Evolutionary conservation across 2,329 filamentous ascomycete genomes (phyloP).

Genomic region (Xylaria sp.): DNA sequence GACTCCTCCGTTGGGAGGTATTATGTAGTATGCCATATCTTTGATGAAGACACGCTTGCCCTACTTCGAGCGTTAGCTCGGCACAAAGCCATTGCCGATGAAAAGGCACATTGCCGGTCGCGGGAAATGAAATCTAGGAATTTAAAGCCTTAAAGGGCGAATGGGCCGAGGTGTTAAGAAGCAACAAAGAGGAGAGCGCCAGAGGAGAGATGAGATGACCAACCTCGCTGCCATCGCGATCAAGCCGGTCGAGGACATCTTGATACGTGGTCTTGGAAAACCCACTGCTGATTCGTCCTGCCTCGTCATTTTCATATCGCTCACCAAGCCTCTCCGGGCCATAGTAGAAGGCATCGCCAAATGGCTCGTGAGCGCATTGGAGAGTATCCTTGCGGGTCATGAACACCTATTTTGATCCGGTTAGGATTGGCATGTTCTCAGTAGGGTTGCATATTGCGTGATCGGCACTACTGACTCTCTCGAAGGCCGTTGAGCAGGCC

Average conservation of each 20-base stretch:
- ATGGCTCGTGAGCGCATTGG: conserved; percentile 90
- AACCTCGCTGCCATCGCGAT: conserved; percentile 76
- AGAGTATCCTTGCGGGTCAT: conserved; percentile 89
- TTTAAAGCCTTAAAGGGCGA: too few species aligned
- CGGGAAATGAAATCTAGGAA: not conserved
- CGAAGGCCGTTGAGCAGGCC: conserved; percentile 96
- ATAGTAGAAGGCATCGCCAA: conserved; percentile 96
- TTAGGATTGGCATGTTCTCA: conserved; percentile 15
- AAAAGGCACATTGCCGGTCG: not conserved
- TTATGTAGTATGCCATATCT: conserved; percentile 92
- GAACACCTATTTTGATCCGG: conserved; percentile 70
- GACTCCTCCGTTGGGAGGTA: conserved; percentile 73
- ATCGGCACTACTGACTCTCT: conserved; percentile 68
- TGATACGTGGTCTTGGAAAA: conserved; percentile 74
- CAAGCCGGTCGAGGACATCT: conserved; percentile 77
- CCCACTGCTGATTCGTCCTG: conserved; percentile 63
- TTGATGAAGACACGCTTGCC: conserved; percentile 97
- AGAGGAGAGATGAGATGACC: conserved; percentile 38
- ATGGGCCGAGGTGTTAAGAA: too few species aligned
- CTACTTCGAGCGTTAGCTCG: conserved; percentile 55
- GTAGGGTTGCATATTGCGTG: conserved; percentile 20
- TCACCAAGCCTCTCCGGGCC: conserved; percentile 85
- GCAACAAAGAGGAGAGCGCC: not conserved
- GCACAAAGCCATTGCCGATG: conserved; percentile 35
- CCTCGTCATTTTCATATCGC: conserved; percentile 74